Evolutionary conservation across 768 basidiomycete genomes (phyloP).

Genomic region (Hemileccinum rubropunctum): DNA sequence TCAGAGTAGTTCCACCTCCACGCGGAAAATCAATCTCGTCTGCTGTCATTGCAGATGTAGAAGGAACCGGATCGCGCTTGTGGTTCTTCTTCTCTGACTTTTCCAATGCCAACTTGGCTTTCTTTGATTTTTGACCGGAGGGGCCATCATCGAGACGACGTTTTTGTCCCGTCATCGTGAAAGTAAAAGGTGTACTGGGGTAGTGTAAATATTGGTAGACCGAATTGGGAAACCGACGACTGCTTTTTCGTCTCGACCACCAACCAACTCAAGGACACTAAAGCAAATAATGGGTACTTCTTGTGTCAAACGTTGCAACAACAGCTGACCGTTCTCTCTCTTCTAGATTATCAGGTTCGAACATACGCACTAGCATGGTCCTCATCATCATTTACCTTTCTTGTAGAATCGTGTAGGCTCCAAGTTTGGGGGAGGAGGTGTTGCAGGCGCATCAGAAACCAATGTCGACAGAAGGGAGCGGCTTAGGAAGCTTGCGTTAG

Average conservation of each 20-base stretch:
- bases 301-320: not conserved
- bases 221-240: constrained; percentile 13
- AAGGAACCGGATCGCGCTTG: constrained; percentile 28
- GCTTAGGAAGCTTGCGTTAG: constrained; percentile 89
- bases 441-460: constrained; percentile 91
- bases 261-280: too few relatives aligned
- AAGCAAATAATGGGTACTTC: constrained; percentile 30
- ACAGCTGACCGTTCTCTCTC: constrained; percentile 7
- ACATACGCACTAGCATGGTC: not conserved
- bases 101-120: constrained; percentile 45
- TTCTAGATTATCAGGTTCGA: constrained; percentile 66
- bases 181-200: not conserved
- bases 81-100: constrained; percentile 23
- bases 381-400: constrained; percentile 4
- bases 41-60: constrained; percentile 39
- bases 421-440: constrained; percentile 95
- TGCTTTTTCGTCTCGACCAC: too few relatives aligned
- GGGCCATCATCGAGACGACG: constrained; percentile 56
- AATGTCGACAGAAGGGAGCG: constrained; percentile 96
- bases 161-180: constrained; percentile 51
- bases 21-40: constrained; percentile 94
- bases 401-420: constrained; percentile 90
- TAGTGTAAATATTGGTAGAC: constrained; percentile 17
- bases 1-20: constrained; percentile 88
- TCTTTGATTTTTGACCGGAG: constrained; percentile 54